Base-by-base conservation (phyloP, 768 basidiomycete species). In the Suillus cothurnatus region DNA sequence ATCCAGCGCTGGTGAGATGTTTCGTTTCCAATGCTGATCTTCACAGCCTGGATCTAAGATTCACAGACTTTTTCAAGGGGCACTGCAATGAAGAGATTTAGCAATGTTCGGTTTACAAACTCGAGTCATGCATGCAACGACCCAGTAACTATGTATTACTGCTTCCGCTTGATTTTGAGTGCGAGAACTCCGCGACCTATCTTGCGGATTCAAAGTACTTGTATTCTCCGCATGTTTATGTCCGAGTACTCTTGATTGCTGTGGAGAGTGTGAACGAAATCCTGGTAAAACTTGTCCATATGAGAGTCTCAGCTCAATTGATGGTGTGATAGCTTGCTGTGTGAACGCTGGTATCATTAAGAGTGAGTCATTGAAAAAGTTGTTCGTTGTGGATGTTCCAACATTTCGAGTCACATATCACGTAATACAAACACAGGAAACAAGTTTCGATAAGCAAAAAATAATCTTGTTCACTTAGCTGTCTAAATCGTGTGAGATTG, bases 21-120 rank as follows among this genome's bases (percentile, higher is more conserved):
- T 8, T 32, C 7, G 63, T 64, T 64, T 64, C 63, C 63, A 64
- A 64, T 61, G 63, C 63, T 62, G 63, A 64, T 64, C 59, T 64
- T 59, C 58, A 59, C 58, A 59, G 58, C 58, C 58, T 21, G 23
- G 41, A 64, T 64, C 61, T 61, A 4, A 61, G 57, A 38, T 61
- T 9, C 50, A 19, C 17, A 8, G 19, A 9, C 8, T 31, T n/a
- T n/a, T n/a, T 28, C 11, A 7, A 9, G 12, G 38, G 34, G 56
- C 56, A 23, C 57, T 28, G 57, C 28, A 38, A 26, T 58, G 38
- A 38, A 26, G 56, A 58, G 57, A 58, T 39, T 23, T 58, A 58
- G 57, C 23, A 58, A 58, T 39, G 57, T 12, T 39, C 9, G 57
- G 57, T 58, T 58, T 58, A 6, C 38, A 39, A 39, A 58, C 38